Evolutionary conservation across 2,329 filamentous ascomycete species (phyloP).

Genomic region (Talaromyces sp.): DNA sequence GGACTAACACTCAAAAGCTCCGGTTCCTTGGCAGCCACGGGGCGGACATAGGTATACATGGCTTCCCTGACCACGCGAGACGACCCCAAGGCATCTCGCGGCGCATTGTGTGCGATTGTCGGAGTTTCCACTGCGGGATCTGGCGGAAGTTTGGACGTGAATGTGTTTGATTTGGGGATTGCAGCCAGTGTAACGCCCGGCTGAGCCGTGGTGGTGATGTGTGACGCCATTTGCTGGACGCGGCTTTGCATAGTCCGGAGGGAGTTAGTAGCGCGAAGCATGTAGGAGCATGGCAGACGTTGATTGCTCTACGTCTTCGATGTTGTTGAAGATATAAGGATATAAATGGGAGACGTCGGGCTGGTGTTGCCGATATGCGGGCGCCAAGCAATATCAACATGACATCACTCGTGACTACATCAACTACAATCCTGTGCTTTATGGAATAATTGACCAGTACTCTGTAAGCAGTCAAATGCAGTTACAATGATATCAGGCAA

Average conservation of each 20-base stretch:
- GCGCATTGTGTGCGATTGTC: conserved; percentile 71
- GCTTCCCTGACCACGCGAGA: conserved; percentile 73
- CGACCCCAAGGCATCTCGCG: conserved; percentile 69
- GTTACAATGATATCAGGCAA: not conserved
- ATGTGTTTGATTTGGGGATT: conserved; percentile 60
- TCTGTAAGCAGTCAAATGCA: not conserved
- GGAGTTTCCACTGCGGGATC: conserved; percentile 78
- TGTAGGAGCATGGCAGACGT: not conserved
- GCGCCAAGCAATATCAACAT: not conserved
- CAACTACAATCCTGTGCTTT: not conserved
- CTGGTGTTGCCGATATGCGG: not conserved
- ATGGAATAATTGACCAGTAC: not conserved
- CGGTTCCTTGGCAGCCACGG: conserved; percentile 64
- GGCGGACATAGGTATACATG: conserved; percentile 84
- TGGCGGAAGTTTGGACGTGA: conserved; percentile 64
- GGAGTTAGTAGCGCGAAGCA: conserved; percentile 2
- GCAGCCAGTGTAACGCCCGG: conserved; percentile 38
- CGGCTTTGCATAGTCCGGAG: conserved; percentile 21
- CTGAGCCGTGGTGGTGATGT: conserved; percentile 26
- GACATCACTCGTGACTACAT: not conserved
- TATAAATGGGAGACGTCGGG: not conserved
- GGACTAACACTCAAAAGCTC: conserved; percentile 78
- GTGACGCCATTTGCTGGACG: conserved; percentile 42
- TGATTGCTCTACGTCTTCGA: not conserved
- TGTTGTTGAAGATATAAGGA: not conserved